Conservation (phyloP, 2,329 filamentous ascomycete genomes). For the Neonectria hederae region DNA sequence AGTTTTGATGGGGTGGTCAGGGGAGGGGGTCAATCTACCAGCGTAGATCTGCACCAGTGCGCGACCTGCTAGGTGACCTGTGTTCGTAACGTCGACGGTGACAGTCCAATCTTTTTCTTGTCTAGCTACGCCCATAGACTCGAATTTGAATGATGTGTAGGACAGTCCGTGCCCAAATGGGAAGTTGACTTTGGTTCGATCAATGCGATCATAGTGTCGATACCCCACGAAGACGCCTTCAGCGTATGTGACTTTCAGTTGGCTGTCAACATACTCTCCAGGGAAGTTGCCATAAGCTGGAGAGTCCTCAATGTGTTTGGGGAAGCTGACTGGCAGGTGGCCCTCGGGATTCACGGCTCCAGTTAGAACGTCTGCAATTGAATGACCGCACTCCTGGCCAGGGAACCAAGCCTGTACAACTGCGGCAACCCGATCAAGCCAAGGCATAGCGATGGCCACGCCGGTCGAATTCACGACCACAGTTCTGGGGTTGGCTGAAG, state of each 20-base stretch:
- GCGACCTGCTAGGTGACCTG: constrained; percentile 57
- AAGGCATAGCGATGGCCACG: constrained; percentile 67
- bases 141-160: constrained; percentile 69
- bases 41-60: constrained; percentile 65
- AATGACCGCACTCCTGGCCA: constrained; percentile 74
- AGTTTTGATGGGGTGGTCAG: constrained; percentile 42
- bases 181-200: constrained; percentile 64
- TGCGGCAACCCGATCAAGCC: constrained; percentile 62
- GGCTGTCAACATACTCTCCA: constrained; percentile 50
- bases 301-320: constrained; percentile 65
- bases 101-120: constrained; percentile 58
- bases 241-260: constrained; percentile 63
- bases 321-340: constrained; percentile 71
- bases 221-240: constrained; percentile 76
- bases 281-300: constrained; percentile 70
- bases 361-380: constrained; percentile 71
- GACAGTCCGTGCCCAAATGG: constrained; percentile 74
- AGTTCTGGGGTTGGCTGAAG: constrained; percentile 65
- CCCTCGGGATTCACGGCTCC: constrained; percentile 71
- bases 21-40: constrained; percentile 17
- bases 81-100: constrained; percentile 64
- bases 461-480: constrained; percentile 72
- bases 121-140: constrained; percentile 53
- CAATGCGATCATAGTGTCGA: constrained; percentile 69
- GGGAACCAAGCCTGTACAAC: constrained; percentile 75